Evolutionary conservation across 768 basidiomycete genomes (phyloP).

Genomic region (Amanita molliuscula): DNA sequence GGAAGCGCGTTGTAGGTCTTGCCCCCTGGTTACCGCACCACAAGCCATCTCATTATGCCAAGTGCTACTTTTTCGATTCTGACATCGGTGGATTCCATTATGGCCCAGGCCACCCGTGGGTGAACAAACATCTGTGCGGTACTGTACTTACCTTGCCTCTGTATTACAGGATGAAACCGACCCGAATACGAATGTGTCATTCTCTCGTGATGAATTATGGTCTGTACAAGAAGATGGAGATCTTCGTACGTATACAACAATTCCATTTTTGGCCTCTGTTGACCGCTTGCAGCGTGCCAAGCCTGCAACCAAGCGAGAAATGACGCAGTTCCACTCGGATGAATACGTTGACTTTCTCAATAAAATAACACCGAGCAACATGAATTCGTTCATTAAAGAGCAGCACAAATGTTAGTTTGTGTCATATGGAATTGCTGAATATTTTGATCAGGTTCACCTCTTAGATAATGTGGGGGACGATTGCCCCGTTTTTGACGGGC

Average conservation of each 20-base stretch:
- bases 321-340: constrained; percentile 99
- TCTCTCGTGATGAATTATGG: constrained; percentile 99
- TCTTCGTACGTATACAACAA: constrained; percentile 62
- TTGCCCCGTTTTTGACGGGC: constrained; percentile 95
- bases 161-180: constrained; percentile 80
- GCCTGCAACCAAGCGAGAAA: constrained; percentile 98
- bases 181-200: constrained; percentile 98
- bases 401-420: constrained; percentile 79
- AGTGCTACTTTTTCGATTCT: constrained; percentile 99
- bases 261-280: constrained; percentile 1
- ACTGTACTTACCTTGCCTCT: constrained; percentile 4
- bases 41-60: constrained; percentile 6
- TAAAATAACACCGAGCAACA: constrained; percentile 90
- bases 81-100: constrained; percentile 99
- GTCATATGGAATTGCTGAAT: not conserved
- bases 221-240: constrained; percentile 99
- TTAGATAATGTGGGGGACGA: constrained; percentile 97
- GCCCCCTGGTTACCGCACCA: constrained; percentile 8
- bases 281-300: constrained; percentile 70
- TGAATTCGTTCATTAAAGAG: constrained; percentile 87
- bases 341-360: constrained; percentile 98
- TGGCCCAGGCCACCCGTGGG: constrained; percentile 93
- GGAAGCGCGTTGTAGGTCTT: constrained; percentile 78
- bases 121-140: constrained; percentile 1
- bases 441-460: not conserved